Base-by-base conservation (phyloP, 768 basidiomycete species). In the Auricularia cornea region DNA sequence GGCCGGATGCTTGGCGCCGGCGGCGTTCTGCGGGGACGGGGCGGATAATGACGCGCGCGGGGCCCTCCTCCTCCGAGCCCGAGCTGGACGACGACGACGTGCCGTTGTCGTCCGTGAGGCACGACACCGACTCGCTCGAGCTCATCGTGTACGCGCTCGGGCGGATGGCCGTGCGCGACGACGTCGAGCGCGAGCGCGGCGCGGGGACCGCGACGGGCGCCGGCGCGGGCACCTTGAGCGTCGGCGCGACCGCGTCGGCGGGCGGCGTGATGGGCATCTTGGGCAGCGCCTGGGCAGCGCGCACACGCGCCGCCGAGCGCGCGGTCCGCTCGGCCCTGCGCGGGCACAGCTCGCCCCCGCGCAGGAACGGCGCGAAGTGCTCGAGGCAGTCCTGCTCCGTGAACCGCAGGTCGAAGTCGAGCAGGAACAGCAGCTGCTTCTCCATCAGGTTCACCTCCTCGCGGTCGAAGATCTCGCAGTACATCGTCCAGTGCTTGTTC, bases 401-500 rank as follows among this genome's bases (percentile, higher is more conserved):
- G 73, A 98, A 92, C 59, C 92, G 86, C 63, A 99, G 85, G 74
- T 98, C 88, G 73, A 90, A 95, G 77, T 96, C 91, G 69, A 99
- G 86, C 64, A 98, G 80, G 74, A 83, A 89, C 61, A 99, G 85
- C 31, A 99, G 84, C 76, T 99, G 94, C 77, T 87, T 90, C 78
- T 99, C 96, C 96, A 98, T 98, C 65, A 95, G 81, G 75, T 95
- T 97, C 74, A 98, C 86, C 77, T 92, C 90, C 12, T 78, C 74
- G 60, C 85, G 76, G 71, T 90, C 86, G 77, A 92, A 95, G 66
- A 90, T 77, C 51, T 79, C 77, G 20, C 87, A 88, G 72, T 94
- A 92, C 59, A 77, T 76, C 62, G 88, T 84, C 96, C 96, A 99
- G 79, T 97, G 91, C 73, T 83, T 82, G 79, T 98, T 99, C 82